phyloP scores from a whole-genome alignment of 2,329 filamentous ascomycete species.

The Phyllachora maydis region DNA sequence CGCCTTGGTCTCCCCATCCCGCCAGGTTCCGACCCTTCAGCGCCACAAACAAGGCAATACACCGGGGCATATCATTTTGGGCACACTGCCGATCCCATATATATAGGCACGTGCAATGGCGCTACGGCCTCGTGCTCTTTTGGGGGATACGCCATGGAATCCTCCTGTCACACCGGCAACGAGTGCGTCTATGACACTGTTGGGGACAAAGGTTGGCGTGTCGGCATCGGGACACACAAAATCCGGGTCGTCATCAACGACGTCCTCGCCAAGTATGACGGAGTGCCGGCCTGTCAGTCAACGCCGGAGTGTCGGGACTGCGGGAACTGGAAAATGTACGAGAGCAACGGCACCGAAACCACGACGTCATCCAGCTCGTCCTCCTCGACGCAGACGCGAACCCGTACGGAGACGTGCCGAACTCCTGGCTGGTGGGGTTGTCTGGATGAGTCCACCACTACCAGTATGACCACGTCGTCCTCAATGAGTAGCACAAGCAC shows the following conservation, averaged over 20 bases:
- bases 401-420: conserved; percentile 67
- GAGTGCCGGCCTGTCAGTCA: conserved; percentile 53
- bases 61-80: conserved; percentile 83
- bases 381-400: conserved; percentile 38
- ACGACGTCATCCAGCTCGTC: conserved; percentile 42
- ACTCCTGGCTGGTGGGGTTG: conserved; percentile 89
- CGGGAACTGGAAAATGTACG: conserved; percentile 82
- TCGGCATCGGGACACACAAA: conserved; percentile 78
- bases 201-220: conserved; percentile 75
- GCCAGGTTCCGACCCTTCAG: conserved; percentile 51
- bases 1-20: conserved; percentile 73
- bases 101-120: conserved; percentile 81
- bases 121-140: conserved; percentile 78
- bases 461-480: conserved; percentile 15
- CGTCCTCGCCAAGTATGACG: conserved; percentile 66
- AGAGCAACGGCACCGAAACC: conserved; percentile 70
- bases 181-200: conserved; percentile 91
- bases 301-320: conserved; percentile 78
- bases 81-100: conserved; percentile 89
- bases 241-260: conserved; percentile 77
- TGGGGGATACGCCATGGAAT: conserved; percentile 84
- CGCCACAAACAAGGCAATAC: conserved; percentile 48
- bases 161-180: conserved; percentile 72
- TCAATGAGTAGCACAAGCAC: conserved; percentile 18
- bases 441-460: conserved; percentile 41